Evolutionary conservation across 2,329 filamentous ascomycete genomes (phyloP).

Genomic region (Zymoseptoria tritici): DNA sequence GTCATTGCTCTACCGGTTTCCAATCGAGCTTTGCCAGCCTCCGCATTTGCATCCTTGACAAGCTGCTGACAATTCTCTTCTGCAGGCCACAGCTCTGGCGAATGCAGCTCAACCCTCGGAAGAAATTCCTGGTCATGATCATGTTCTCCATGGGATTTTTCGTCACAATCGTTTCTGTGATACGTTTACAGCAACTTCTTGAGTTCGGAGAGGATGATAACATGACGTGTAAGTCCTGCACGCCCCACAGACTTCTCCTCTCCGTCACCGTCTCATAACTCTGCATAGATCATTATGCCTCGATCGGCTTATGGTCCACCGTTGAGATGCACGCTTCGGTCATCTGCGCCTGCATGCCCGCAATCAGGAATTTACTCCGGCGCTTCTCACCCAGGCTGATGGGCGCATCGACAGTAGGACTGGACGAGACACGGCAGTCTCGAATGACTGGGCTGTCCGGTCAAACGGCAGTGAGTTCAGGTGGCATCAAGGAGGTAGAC

Average conservation of each 20-base stretch:
- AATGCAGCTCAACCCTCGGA: conserved; percentile 13
- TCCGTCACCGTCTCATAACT: background rate
- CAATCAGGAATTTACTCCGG: conserved; percentile 14
- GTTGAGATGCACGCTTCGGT: conserved; percentile 14
- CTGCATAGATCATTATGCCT: conserved; percentile 14
- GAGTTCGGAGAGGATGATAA: conserved; percentile 12
- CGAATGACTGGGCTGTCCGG: conserved; percentile 7
- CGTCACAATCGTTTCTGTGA: conserved; percentile 12
- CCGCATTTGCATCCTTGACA: background rate
- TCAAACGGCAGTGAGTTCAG: conserved; percentile 9
- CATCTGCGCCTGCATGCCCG: conserved; percentile 16
- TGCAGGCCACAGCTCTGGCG: conserved; percentile 12
- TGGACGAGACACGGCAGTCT: background rate
- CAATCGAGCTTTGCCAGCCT: background rate
- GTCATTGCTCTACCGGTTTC: background rate
- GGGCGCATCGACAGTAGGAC: conserved; percentile 1
- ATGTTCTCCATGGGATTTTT: conserved; percentile 17
- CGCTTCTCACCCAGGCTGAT: conserved; percentile 11
- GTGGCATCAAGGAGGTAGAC: conserved; percentile 5
- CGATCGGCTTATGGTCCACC: conserved; percentile 14
- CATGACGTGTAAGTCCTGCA: conserved; percentile 5
- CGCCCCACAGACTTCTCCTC: background rate
- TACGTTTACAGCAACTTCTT: conserved; percentile 11
- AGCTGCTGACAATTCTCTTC: background rate
- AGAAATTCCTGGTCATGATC: conserved; percentile 14